These are phyloP conservation scores for Spathaspora sp. DNA, from an alignment of 805 yeast genomes.

Conservation along the genomic window DNA sequence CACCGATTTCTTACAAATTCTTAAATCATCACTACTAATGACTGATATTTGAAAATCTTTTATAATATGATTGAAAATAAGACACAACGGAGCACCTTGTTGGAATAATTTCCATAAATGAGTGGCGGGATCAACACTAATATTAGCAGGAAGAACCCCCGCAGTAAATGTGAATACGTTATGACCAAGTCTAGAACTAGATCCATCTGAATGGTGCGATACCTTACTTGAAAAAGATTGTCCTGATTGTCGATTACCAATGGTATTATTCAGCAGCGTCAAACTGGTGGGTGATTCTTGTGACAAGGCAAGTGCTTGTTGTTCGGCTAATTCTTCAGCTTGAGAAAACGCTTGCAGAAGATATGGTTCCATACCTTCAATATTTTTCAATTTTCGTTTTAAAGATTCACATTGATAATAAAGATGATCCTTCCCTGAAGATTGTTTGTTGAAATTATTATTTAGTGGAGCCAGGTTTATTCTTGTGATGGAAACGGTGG, in stretches of 20 bases:
- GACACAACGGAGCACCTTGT: conserved; percentile 89
- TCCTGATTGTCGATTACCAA: background rate
- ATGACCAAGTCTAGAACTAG: conserved; percentile 14
- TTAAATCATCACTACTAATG: conserved; percentile 73
- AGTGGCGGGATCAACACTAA: conserved; percentile 87
- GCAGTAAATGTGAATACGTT: conserved; percentile 63
- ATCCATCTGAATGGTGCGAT: conserved; percentile 9
- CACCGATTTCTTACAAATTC: conserved; percentile 82
- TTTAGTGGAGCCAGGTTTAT: conserved; percentile 45
- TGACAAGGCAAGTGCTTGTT: conserved; percentile 56
- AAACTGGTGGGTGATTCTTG: conserved; percentile 26
- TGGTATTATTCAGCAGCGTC: background rate
- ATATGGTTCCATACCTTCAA: conserved; percentile 69
- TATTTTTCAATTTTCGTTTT: conserved; percentile 49
- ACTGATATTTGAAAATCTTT: conserved; percentile 46
- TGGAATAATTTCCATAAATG: conserved; percentile 85
- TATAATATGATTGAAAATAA: conserved; percentile 69
- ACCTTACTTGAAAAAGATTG: background rate
- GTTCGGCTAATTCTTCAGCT: conserved; percentile 68
- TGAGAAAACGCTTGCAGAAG: conserved; percentile 58
- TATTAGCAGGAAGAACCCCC: conserved; percentile 71
- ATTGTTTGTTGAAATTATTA: conserved; percentile 58
- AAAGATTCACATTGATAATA: conserved; percentile 62
- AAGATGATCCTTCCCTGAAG: conserved; percentile 62
- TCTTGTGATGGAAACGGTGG: conserved; percentile 31